A percentile compares a stretch with the other conserved stretches of the same genome.
These are phyloP conservation scores for Moesziomyces parantarcticus DNA, from an alignment of 1,284 basidiomycete species.

Conservation along the genomic window DNA sequence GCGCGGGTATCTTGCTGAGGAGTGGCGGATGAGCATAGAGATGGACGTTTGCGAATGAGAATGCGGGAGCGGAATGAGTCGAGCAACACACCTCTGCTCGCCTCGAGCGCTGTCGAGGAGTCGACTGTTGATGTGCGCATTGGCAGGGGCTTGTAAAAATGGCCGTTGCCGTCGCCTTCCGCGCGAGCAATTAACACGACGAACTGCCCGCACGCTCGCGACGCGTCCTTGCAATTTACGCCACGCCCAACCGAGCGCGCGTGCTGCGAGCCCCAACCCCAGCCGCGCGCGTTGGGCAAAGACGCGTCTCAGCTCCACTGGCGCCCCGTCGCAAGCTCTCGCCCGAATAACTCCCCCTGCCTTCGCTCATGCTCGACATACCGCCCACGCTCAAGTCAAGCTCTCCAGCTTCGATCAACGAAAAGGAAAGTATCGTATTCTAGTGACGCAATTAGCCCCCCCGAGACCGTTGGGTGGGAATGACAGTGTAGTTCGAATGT, in stretches of 20 bases:
- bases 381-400: neutral
- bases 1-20: neutral
- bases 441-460: no score
- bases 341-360: neutral
- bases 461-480: neutral
- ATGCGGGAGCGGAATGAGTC: no score
- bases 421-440: no score
- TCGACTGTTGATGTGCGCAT: conserved; percentile 5
- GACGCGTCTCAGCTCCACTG: neutral
- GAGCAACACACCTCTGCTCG: no score
- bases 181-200: conserved; percentile 42
- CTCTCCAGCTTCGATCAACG: neutral
- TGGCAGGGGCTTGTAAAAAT: conserved; percentile 2
- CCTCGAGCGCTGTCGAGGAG: neutral
- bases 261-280: no score
- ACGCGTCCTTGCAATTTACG: conserved; percentile 44
- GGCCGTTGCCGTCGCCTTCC: conserved; percentile 7
- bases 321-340: neutral
- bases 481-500: neutral
- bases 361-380: neutral
- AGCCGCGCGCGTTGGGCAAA: neutral
- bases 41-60: neutral
- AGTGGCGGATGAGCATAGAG: neutral
- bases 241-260: conserved; percentile 3
- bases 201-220: conserved; percentile 5